Percentiles rank a stretch among this genome's conserved stretches.
phyloP scores from a whole-genome alignment of 257 asterid species.

The Penstemon barbatus region DNA sequence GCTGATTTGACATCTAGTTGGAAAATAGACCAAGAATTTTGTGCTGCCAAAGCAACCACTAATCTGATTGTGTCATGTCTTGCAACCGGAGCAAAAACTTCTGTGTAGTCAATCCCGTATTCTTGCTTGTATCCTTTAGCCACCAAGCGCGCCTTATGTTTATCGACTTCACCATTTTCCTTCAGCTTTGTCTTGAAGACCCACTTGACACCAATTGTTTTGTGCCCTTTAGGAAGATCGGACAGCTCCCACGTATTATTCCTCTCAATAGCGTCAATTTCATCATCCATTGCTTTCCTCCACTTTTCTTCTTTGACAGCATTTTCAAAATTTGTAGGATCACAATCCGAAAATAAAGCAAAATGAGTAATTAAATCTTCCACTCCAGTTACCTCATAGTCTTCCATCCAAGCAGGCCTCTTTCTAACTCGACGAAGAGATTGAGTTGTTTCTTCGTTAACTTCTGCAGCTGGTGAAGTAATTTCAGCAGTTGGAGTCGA shows the following conservation, averaged over 20 bases:
- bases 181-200: too few species aligned
- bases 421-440: background rate
- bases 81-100: too few species aligned
- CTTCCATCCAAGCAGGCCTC: background rate
- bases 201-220: background rate
- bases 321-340: background rate
- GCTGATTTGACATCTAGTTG: too few species aligned
- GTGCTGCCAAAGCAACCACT: background rate
- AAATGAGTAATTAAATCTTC: background rate
- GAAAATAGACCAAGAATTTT: too few species aligned
- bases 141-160: too few species aligned
- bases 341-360: conserved; percentile 19
- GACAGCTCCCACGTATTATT: background rate
- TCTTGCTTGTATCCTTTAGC: too few species aligned
- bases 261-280: background rate
- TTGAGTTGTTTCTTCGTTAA: background rate
- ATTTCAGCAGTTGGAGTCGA: too few species aligned
- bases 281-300: conserved; percentile 5
- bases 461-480: too few species aligned
- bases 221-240: background rate
- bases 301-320: background rate
- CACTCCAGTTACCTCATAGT: conserved; percentile 6
- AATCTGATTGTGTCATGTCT: too few species aligned
- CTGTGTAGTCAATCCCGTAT: too few species aligned
- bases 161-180: too few species aligned